Evolutionary conservation across 768 basidiomycete species (phyloP).

Genomic region (Boletus rufocinnamomeus): DNA sequence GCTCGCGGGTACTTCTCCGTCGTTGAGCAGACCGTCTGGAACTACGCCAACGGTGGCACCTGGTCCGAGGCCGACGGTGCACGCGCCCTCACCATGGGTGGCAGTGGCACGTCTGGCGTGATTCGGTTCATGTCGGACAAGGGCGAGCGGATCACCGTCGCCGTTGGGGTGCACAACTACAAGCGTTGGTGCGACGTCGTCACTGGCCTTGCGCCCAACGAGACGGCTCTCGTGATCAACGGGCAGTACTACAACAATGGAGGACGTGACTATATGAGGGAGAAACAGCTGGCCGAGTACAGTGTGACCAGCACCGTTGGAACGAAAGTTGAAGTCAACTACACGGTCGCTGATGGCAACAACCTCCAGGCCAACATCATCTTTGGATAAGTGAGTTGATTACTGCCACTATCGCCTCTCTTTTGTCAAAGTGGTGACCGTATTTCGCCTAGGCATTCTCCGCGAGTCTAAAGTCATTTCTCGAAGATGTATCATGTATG

Average conservation of each 20-base stretch:
- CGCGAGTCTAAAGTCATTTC: background rate
- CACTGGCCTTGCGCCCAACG: conserved; percentile 27
- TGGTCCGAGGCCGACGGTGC: conserved; percentile 29
- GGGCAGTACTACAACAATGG: conserved; percentile 29
- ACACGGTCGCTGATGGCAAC: conserved; percentile 8
- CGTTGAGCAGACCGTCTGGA: conserved; percentile 9
- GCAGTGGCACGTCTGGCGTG: conserved; percentile 43
- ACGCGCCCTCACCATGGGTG: conserved; percentile 36
- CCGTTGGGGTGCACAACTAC: conserved; percentile 43
- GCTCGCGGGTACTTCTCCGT: background rate
- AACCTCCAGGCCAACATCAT: conserved; percentile 10
- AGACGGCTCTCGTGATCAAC: conserved; percentile 32
- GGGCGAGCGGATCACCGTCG: conserved; percentile 36
- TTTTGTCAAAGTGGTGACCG: background rate
- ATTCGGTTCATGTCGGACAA: conserved; percentile 35
- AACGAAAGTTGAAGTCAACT: conserved; percentile 1
- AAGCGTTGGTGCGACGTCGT: conserved; percentile 43
- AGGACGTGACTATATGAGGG: background rate
- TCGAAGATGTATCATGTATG: background rate
- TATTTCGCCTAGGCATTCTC: background rate
- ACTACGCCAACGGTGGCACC: conserved; percentile 25
- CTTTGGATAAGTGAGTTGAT: conserved; percentile 5
- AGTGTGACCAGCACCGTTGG: conserved; percentile 8
- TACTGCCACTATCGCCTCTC: background rate
- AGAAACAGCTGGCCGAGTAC: conserved; percentile 12